phyloP scores from a whole-genome alignment of 2,329 filamentous ascomycete species.

The Fusarium bactridioides region DNA sequence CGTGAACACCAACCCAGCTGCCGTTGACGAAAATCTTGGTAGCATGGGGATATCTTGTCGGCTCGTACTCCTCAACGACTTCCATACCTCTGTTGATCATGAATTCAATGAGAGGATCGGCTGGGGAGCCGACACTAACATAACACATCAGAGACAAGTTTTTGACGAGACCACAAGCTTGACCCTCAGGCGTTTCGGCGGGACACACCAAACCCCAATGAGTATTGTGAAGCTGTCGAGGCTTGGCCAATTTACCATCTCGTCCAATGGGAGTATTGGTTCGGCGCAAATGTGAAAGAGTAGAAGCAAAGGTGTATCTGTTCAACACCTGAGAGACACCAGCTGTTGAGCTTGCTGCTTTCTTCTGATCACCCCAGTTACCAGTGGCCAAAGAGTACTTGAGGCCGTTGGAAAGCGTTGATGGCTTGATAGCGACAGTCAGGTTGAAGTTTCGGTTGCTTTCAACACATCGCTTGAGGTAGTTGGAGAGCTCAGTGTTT shows the following conservation, averaged over 20 bases:
- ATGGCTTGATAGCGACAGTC: constrained; percentile 87
- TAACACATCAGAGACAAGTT: constrained; percentile 99
- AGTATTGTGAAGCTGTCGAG: constrained; percentile 91
- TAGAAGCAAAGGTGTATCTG: constrained; percentile 96
- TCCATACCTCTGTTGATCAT: constrained; percentile 96
- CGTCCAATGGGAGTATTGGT: constrained; percentile 96
- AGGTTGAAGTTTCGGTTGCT: constrained; percentile 88
- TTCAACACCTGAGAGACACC: constrained; percentile 98
- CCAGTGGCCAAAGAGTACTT: constrained; percentile 98
- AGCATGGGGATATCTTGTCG: constrained; percentile 83
- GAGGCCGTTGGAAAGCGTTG: constrained; percentile 89
- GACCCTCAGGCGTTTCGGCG: constrained; percentile 97
- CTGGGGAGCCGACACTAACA: constrained; percentile 92
- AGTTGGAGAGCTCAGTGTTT: constrained; percentile 88
- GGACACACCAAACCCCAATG: constrained; percentile 98
- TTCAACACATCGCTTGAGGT: constrained; percentile 92
- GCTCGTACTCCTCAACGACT: constrained; percentile 93
- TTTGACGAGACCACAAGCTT: constrained; percentile 97
- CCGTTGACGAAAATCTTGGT: constrained; percentile 99
- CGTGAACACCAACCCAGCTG: constrained; percentile 95
- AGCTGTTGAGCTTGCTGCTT: constrained; percentile 91
- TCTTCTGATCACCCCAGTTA: constrained; percentile 99
- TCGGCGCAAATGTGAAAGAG: constrained; percentile 92
- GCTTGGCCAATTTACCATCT: constrained; percentile 98
- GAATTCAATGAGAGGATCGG: constrained; percentile 85